Percentiles rank a stretch among this genome's conserved stretches.
Conservation (phyloP, 768 basidiomycete species). For the Mycena haematopus region DNA sequence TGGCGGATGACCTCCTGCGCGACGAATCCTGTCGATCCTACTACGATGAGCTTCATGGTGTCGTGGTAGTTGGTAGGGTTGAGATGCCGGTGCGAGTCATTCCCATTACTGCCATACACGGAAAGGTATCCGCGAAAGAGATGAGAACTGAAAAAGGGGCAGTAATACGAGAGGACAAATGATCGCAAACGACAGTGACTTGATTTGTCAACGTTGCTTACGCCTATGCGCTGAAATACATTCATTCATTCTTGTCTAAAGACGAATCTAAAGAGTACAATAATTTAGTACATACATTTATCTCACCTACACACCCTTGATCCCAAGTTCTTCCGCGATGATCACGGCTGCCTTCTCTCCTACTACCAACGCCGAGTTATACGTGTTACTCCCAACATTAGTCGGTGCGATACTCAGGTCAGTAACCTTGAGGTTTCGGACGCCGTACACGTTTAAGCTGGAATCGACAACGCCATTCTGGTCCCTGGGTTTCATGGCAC, state of each 20-base stretch:
- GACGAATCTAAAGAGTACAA: neutral
- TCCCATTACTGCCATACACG: too few relatives aligned
- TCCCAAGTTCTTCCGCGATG: constrained; percentile 55
- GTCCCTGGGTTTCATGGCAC: constrained; percentile 54
- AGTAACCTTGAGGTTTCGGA: constrained; percentile 50
- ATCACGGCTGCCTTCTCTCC: constrained; percentile 67
- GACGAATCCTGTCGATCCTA: neutral
- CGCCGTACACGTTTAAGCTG: constrained; percentile 52
- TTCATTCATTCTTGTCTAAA: too few relatives aligned
- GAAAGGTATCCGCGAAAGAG: too few relatives aligned
- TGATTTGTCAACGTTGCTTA: too few relatives aligned
- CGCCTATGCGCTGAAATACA: too few relatives aligned
- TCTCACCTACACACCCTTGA: constrained; percentile 26
- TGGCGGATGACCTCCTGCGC: neutral
- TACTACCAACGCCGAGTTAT: constrained; percentile 47
- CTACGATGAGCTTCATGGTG: constrained; percentile 5
- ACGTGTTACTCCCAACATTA: constrained; percentile 45
- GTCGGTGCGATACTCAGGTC: constrained; percentile 38
- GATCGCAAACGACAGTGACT: too few relatives aligned
- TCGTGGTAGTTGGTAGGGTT: too few relatives aligned
- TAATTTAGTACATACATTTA: neutral
- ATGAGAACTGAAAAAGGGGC: too few relatives aligned
- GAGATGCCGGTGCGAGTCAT: too few relatives aligned
- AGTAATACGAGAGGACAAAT: too few relatives aligned
- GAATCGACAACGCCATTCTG: constrained; percentile 55